These are phyloP conservation scores for Cryptococcus sp. DNA, from an alignment of 1,284 basidiomycete genomes.

Conservation along the genomic window DNA sequence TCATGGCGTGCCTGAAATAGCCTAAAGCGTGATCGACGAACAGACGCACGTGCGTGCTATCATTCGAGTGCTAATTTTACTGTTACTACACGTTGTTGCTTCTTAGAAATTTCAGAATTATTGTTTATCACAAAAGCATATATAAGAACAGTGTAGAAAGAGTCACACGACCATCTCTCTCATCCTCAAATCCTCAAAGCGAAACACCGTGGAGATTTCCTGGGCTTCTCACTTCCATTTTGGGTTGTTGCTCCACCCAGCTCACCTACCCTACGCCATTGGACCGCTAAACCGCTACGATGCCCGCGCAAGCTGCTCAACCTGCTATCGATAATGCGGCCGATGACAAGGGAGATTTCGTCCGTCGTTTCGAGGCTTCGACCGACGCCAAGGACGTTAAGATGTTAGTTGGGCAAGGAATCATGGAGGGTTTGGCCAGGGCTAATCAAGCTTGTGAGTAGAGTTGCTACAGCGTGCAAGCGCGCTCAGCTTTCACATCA, in stretches of 20 bases:
- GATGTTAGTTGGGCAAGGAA: conserved; percentile 67
- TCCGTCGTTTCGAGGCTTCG: conserved; percentile 59
- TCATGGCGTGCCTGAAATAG: too few species aligned
- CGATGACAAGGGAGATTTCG: conserved; percentile 39
- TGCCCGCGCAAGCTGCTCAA: not conserved
- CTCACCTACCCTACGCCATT: not conserved
- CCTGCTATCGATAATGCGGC: not conserved
- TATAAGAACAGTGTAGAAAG: not conserved
- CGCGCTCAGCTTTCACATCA: not conserved
- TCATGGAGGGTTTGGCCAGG: conserved; percentile 68
- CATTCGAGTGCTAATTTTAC: not conserved
- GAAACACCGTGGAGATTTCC: too few species aligned
- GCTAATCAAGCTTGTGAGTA: conserved; percentile 66
- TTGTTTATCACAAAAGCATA: not conserved
- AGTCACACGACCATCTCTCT: conserved; percentile 1
- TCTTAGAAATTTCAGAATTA: not conserved
- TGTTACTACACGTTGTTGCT: not conserved
- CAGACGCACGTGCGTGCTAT: not conserved
- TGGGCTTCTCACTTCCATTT: too few species aligned
- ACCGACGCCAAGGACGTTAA: conserved; percentile 62
- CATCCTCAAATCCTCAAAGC: too few species aligned
- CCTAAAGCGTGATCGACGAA: too few species aligned
- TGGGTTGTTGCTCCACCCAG: not conserved
- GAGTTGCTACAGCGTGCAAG: not conserved
- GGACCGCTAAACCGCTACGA: not conserved